Conservation (phyloP, 352 stramenopile species). For the Achlya hypogyna region DNA sequence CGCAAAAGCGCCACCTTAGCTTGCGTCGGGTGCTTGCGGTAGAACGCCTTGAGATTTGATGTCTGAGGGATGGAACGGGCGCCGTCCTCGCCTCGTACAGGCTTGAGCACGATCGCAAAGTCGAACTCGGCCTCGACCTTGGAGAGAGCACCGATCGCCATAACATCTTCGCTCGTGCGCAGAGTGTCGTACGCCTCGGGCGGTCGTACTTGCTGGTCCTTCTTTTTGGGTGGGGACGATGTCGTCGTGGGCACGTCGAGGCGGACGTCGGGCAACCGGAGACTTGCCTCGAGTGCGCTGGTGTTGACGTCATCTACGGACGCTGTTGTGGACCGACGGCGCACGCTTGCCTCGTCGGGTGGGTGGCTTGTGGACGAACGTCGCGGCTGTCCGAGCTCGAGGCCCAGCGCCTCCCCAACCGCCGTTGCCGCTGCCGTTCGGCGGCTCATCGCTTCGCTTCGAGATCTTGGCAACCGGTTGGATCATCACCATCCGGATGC, state of each 20-base stretch:
- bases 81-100: slow-evolving; percentile 33
- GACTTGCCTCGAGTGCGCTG: neutral
- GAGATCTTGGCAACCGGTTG: neutral
- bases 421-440: neutral
- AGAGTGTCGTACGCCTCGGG: neutral
- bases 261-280: neutral
- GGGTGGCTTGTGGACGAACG: neutral
- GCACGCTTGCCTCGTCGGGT: neutral
- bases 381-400: neutral
- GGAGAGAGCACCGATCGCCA: slow-evolving; percentile 3
- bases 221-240: neutral
- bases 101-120: slow-evolving; percentile 76
- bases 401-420: neutral
- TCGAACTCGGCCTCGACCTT: slow-evolving; percentile 61
- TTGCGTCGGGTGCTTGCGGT: slow-evolving; percentile 21
- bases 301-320: neutral
- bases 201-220: neutral
- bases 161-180: neutral
- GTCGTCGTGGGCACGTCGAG: too few species aligned
- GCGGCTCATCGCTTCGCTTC: neutral
- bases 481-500: too few species aligned
- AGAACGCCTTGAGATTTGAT: slow-evolving; percentile 10
- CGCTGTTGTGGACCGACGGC: neutral
- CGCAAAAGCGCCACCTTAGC: slow-evolving; percentile 29
- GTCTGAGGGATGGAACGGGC: neutral